phyloP scores from a whole-genome alignment of 169 alveolate species.

The Neospora caninum region DNA sequence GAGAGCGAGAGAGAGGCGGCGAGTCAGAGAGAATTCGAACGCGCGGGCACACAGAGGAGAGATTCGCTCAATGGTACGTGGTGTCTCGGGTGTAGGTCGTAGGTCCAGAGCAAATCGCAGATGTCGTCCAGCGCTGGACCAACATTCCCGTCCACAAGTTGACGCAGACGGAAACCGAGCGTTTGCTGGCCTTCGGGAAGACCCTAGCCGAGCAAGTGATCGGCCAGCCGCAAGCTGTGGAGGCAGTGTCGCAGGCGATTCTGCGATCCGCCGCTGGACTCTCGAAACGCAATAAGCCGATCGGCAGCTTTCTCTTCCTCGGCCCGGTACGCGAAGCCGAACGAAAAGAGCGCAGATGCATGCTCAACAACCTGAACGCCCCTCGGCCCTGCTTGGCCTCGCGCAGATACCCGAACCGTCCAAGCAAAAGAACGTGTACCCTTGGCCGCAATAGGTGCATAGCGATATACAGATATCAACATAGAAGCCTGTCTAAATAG shows the following conservation, averaged over 20 bases:
- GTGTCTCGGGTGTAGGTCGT: constrained; percentile 74
- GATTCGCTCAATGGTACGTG: too few species aligned
- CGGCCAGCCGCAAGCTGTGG: constrained; percentile 67
- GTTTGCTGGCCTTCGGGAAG: constrained; percentile 69
- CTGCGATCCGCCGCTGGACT: constrained; percentile 87
- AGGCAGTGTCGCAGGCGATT: constrained; percentile 74
- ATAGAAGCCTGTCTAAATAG: too few species aligned
- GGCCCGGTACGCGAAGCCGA: constrained; percentile 75
- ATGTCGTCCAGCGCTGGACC: constrained; percentile 86
- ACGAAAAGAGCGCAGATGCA: constrained; percentile 58
- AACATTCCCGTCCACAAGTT: constrained; percentile 88
- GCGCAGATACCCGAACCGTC: too few species aligned
- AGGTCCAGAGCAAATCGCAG: constrained; percentile 85
- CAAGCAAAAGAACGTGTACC: too few species aligned
- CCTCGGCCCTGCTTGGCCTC: constrained; percentile 81
- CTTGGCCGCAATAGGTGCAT: too few species aligned
- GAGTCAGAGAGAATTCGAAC: too few species aligned
- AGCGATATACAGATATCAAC: too few species aligned
- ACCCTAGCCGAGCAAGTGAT: constrained; percentile 63
- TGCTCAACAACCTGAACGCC: constrained; percentile 73
- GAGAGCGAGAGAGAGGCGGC: too few species aligned
- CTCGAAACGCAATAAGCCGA: constrained; percentile 84
- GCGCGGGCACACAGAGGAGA: too few species aligned
- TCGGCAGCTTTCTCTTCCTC: constrained; percentile 84
- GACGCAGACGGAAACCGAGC: constrained; percentile 81